A percentile compares a stretch with the other conserved stretches of the same genome.
Evolutionary conservation across 176 grass and related monocot species (phyloP).

Genomic region (Urochloa ruziziensis): DNA sequence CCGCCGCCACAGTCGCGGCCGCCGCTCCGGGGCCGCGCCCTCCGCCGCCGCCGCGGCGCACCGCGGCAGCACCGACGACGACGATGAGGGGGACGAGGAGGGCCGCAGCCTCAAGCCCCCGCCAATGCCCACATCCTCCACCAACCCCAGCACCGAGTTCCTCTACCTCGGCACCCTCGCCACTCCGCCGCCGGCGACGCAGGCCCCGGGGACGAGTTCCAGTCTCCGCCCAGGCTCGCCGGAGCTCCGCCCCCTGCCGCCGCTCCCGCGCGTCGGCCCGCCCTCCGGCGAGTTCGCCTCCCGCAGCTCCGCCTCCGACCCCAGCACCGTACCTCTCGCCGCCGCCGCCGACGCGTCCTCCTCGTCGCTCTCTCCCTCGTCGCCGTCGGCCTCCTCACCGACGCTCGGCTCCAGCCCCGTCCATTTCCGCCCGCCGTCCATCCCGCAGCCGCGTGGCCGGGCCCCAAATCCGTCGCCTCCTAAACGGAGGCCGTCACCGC

Average conservation of each 20-base stretch:
- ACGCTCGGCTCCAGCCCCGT: constrained; percentile 51
- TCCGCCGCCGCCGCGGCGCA: neutral
- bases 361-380: constrained; percentile 37
- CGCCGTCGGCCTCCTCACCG: constrained; percentile 35
- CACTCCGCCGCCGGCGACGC: constrained; percentile 9
- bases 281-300: constrained; percentile 49
- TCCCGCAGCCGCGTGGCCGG: constrained; percentile 37
- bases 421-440: constrained; percentile 42
- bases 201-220: neutral
- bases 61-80: neutral
- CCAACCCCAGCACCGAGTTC: constrained; percentile 61
- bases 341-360: constrained; percentile 26
- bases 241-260: constrained; percentile 61
- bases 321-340: constrained; percentile 30
- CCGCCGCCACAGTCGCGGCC: neutral
- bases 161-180: constrained; percentile 62
- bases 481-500: constrained; percentile 24
- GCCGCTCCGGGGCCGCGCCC: neutral
- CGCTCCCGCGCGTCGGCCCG: constrained; percentile 46
- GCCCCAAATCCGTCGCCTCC: constrained; percentile 39
- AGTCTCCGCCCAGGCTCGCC: constrained; percentile 33
- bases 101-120: constrained; percentile 56
- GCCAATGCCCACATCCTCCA: constrained; percentile 52
- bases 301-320: constrained; percentile 33
- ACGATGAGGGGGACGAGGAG: constrained; percentile 35